Evolutionary conservation across 2,329 filamentous ascomycete species (phyloP).

Genomic region (Fusarium chaquense): DNA sequence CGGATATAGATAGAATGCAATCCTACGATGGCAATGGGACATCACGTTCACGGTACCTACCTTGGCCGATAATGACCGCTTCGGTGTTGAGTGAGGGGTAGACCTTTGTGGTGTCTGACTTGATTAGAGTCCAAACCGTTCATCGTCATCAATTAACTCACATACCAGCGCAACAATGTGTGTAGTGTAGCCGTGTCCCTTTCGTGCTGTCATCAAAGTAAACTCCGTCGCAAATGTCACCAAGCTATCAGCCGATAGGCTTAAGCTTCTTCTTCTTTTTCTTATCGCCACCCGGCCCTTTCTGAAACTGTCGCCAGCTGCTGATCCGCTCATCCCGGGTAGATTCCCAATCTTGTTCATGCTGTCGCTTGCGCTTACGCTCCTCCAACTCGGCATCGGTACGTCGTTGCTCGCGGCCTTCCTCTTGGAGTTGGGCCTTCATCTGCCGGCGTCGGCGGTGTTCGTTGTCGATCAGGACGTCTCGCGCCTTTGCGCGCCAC

Average conservation of each 20-base stretch:
- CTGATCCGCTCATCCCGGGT: slow-evolving; percentile 91
- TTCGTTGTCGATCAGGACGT: slow-evolving; percentile 94
- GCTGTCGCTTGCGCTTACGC: slow-evolving; percentile 87
- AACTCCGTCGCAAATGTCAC: slow-evolving; percentile 22
- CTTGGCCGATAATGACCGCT: slow-evolving; percentile 21
- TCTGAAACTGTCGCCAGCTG: slow-evolving; percentile 94
- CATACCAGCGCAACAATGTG: slow-evolving; percentile 43
- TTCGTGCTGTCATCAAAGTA: slow-evolving; percentile 18
- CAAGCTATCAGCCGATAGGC: slow-evolving; percentile 64
- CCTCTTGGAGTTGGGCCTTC: slow-evolving; percentile 96
- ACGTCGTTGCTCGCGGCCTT: slow-evolving; percentile 87
- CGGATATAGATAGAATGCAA: slow-evolving; percentile 17
- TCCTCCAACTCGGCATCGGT: slow-evolving; percentile 86
- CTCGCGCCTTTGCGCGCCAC: slow-evolving; percentile 91
- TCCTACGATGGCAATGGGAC: slow-evolving; percentile 13
- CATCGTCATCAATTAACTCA: slow-evolving; percentile 51
- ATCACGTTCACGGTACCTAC: slow-evolving; percentile 37
- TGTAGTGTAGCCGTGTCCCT: slow-evolving; percentile 29
- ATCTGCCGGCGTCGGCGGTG: slow-evolving; percentile 84
- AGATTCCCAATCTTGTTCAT: slow-evolving; percentile 95
- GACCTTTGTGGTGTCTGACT: slow-evolving; percentile 38
- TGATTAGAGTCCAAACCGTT: slow-evolving; percentile 50
- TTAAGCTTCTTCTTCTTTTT: slow-evolving; percentile 80
- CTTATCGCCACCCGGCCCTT: slow-evolving; percentile 71
- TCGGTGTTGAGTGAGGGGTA: slow-evolving; percentile 13